Evolutionary conservation across 495 filamentous ascomycete species (phyloP), one percentile per base, ranked within the genome.

Genomic region (Penicillium dipodomyicola): DNA sequence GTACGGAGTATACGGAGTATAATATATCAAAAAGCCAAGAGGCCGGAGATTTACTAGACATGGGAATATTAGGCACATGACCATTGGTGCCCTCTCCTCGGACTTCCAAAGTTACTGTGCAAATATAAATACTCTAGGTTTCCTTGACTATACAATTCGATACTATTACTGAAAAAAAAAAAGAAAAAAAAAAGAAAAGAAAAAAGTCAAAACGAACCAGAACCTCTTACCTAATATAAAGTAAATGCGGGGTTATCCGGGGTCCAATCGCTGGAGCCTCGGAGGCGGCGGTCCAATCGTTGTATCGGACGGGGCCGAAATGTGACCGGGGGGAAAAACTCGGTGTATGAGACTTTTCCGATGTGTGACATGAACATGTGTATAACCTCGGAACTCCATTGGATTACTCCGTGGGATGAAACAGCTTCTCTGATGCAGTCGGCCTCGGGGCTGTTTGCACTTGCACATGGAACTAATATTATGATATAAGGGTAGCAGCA

Each of bases 241-340:
- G 33, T 30, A 57, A 68, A 68, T 68, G 65, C 65, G 65, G 65
- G 65, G 65, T 64, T 65, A 58, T 57, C 64, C 64, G 68, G 68
- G 68, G 65, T 72, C 62, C 67, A 65, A 63, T 71, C 60, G 57
- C 57, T 68, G 58, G 56, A 41, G 57, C 59, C 57, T 74, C 70
- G 68, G 66, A 63, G 67, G 59, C 20, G 64, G 64, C 62, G 63
- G 63, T 57, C 68, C 71, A 73, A 73, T 73, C 68, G 68, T 30
- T 29, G 43, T 9, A 41, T 57, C 65, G 61, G 64, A 66, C 55
- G 62, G 65, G 54, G 62, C 65, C 65, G 65, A 67, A 49, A 46
- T 22, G 46, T 39, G 54, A 62, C 62, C 46, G 52, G 46, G 53
- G 20, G 45, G 33, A 39, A 60, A 60, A 41, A 54, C 46, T 67